Percentiles rank a stretch among this genome's conserved stretches.
These are phyloP conservation scores for Fusarium equiseti DNA, from an alignment of 2,329 filamentous ascomycete genomes.

Conservation along the genomic window DNA sequence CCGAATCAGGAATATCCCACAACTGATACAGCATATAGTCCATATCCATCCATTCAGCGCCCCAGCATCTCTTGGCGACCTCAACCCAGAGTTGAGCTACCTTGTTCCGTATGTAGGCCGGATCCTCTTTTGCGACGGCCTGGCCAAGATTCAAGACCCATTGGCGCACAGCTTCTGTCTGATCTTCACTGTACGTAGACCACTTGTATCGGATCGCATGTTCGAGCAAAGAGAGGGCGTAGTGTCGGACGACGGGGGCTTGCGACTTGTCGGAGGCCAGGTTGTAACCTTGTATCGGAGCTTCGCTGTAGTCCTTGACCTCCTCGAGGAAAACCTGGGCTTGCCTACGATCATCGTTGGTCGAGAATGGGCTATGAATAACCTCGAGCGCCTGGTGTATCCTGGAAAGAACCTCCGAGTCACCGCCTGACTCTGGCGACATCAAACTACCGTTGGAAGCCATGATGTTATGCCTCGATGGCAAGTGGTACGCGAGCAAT, in stretches of 20 bases:
- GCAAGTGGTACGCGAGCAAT: conserved; percentile 22
- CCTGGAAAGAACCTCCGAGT: conserved; percentile 66
- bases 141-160: conserved; percentile 86
- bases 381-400: conserved; percentile 89
- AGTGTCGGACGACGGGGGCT: conserved; percentile 87
- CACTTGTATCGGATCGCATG: conserved; percentile 89
- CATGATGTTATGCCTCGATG: conserved; percentile 46
- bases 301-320: conserved; percentile 82
- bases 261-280: conserved; percentile 82
- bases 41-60: conserved; percentile 94
- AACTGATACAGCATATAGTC: conserved; percentile 83
- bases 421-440: conserved; percentile 53
- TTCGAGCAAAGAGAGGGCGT: conserved; percentile 91
- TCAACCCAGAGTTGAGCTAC: conserved; percentile 95
- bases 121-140: conserved; percentile 77
- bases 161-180: conserved; percentile 75
- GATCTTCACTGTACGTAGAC: conserved; percentile 76
- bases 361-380: conserved; percentile 84
- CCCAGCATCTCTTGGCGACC: conserved; percentile 93
- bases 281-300: conserved; percentile 85
- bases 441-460: conserved; percentile 54
- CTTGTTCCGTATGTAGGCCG: conserved; percentile 90
- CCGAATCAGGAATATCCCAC: conserved; percentile 77
- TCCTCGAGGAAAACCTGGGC: conserved; percentile 88
- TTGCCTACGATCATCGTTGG: conserved; percentile 83